A percentile compares a stretch with the other conserved stretches of the same genome.
Evolutionary conservation across 2,329 filamentous ascomycete species (phyloP).

Genomic region (Hawksworthiomyces lignivorus): DNA sequence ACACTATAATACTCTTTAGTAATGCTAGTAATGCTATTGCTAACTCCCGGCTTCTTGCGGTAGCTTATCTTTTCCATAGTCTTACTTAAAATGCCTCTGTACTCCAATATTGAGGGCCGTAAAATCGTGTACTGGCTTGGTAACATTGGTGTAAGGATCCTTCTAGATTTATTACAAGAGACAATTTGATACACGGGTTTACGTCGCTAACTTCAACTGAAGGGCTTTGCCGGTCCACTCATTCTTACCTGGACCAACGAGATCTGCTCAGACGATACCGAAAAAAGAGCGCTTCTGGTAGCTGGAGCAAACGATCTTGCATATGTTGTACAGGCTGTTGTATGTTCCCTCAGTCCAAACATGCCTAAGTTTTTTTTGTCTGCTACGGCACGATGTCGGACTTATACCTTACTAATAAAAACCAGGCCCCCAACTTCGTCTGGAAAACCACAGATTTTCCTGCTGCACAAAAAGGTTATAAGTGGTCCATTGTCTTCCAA

Average conservation of each 20-base stretch:
- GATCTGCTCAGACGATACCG: slow-evolving; percentile 19
- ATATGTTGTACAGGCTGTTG: slow-evolving; percentile 23
- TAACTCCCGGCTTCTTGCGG: no score
- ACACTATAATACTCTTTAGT: no score
- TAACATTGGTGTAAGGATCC: slow-evolving; percentile 18
- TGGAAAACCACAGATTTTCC: slow-evolving; percentile 34
- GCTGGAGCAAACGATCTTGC: slow-evolving; percentile 19
- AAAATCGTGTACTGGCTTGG: slow-evolving; percentile 31
- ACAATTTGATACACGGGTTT: no score
- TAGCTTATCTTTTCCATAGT: slow-evolving; percentile 25
- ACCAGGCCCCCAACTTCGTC: slow-evolving; percentile 28
- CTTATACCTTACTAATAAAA: no score
- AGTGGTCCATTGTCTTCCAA: slow-evolving; percentile 27
- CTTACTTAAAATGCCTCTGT: slow-evolving; percentile 28
- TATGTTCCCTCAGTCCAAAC: no score
- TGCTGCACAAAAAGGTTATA: slow-evolving; percentile 27
- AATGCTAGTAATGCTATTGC: no score
- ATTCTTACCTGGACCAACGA: slow-evolving; percentile 27
- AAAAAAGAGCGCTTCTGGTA: slow-evolving; percentile 20
- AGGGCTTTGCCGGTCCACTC: slow-evolving; percentile 27
- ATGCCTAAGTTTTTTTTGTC: no score
- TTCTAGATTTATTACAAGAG: no score
- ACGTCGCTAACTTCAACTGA: no score
- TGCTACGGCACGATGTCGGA: no score
- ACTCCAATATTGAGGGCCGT: slow-evolving; percentile 26